phyloP scores from a whole-genome alignment of 768 basidiomycete genomes.

The Lactarius sanguifluus region DNA sequence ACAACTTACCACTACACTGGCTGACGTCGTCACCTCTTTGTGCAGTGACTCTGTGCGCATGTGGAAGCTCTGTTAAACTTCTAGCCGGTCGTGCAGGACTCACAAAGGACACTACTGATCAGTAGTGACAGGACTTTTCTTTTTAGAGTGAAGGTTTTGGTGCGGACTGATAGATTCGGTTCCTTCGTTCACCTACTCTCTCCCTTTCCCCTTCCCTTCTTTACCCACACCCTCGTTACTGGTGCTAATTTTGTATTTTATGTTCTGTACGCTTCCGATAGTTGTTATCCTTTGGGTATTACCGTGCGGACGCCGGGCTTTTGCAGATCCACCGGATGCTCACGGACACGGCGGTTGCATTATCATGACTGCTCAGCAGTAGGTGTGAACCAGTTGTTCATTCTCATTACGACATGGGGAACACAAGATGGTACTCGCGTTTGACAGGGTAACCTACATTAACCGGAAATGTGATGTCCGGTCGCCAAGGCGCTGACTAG shows the following conservation, averaged over 20 bases:
- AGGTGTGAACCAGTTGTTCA: neutral
- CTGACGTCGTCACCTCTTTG: neutral
- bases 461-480: neutral
- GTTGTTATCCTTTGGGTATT: neutral
- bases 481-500: neutral
- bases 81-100: no score
- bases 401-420: neutral
- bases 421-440: neutral
- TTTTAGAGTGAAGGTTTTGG: neutral
- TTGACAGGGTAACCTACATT: neutral
- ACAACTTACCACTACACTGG: neutral
- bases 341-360: neutral
- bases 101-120: neutral
- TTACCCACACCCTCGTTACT: neutral
- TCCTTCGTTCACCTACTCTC: neutral
- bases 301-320: neutral
- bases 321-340: neutral
- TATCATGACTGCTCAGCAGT: neutral
- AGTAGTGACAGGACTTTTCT: constrained; percentile 3
- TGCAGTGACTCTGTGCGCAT: constrained; percentile 40
- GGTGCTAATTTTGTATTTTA: neutral
- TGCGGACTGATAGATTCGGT: neutral
- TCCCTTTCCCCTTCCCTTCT: neutral
- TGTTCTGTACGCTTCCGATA: neutral
- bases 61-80: constrained; percentile 35